Evolutionary conservation across 2,329 filamentous ascomycete species (phyloP), one percentile per base, ranked within the genome.

Genomic region (Penicillium polonicum): DNA sequence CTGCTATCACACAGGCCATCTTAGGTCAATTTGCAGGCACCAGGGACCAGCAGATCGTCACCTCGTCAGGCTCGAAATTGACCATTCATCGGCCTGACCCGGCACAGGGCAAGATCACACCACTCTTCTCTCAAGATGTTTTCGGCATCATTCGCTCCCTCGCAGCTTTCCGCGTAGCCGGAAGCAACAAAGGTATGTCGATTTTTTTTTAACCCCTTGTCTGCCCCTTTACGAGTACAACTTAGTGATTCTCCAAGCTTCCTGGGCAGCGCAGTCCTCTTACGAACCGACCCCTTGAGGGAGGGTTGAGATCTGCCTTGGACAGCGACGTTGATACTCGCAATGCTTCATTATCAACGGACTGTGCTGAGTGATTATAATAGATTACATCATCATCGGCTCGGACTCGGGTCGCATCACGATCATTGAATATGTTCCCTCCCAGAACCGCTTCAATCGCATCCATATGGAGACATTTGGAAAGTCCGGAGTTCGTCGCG

Each of bases 401-500:
- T 96, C 92, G 48, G 94, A 99, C 78, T 97, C 94, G 29, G 94
- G 94, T 64, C 90, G 94, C 48, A 93, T 99, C 69, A 88, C 93
- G 25, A 92, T 97, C 68, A 83, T 97, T 73, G 93, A 97, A 77
- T 99, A 97, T 75, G 79, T 93, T 36, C 88, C 90, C 15, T 85
- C 89, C 19, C 87, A 92, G 74, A 96, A 96, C 74, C 86, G 87
- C 48, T 97, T 99, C 76, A 88, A 88, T 68, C 88, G 91, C 46
- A 84, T 97, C 63, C 94, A 97, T 70, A 84, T 97, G 56, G 95
- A 99, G 79, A 99, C 95, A 0, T 99, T 96, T 74, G 94, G 94
- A 66, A 99, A 99, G 77, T 97, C 94, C 8, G 95, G 94, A 38
- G 85, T 97, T 52, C 88, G 95, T 57, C 88, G 94, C 68, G 93